Evolutionary conservation across 1,284 basidiomycete species (phyloP).

Genomic region (Apiotrichum mycotoxinovorans): DNA sequence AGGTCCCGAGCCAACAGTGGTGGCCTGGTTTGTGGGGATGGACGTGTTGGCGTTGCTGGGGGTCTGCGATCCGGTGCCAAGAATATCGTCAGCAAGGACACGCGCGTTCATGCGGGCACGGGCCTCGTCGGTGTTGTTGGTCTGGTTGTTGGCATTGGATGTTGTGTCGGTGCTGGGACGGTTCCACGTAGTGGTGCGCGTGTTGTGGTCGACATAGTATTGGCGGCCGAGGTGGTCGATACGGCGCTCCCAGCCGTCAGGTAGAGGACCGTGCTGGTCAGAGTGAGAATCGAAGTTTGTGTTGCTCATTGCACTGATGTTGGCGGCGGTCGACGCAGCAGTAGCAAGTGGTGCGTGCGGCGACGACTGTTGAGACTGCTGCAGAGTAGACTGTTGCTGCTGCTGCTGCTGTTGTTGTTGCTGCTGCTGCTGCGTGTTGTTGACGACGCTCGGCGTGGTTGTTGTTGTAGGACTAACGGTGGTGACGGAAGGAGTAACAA

Average conservation of each 20-base stretch:
- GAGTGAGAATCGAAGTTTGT: slow-evolving; percentile 76
- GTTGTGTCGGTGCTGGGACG: slow-evolving; percentile 55
- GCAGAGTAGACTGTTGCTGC: slow-evolving; percentile 19
- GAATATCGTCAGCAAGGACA: slow-evolving; percentile 72
- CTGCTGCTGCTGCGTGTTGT: background rate
- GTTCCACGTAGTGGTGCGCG: slow-evolving; percentile 92
- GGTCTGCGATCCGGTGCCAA: slow-evolving; percentile 54
- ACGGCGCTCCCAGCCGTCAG: slow-evolving; percentile 88
- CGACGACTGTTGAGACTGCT: slow-evolving; percentile 20
- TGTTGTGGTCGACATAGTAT: slow-evolving; percentile 93
- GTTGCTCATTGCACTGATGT: slow-evolving; percentile 40
- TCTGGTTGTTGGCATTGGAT: slow-evolving; percentile 51
- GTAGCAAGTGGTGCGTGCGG: slow-evolving; percentile 11
- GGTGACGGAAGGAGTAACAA: slow-evolving; percentile 31
- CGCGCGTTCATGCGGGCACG: slow-evolving; percentile 73
- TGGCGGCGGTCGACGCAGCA: slow-evolving; percentile 51
- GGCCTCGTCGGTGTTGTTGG: slow-evolving; percentile 59
- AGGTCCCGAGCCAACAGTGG: slow-evolving; percentile 74
- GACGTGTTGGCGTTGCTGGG: slow-evolving; percentile 12
- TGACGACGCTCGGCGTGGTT: background rate
- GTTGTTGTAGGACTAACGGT: slow-evolving; percentile 18
- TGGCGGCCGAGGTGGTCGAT: slow-evolving; percentile 80
- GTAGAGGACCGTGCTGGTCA: slow-evolving; percentile 71
- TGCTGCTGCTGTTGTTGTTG: background rate
- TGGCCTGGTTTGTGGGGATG: slow-evolving; percentile 53